A percentile compares a stretch with the other conserved stretches of the same genome.
Conservation (phyloP, 2,329 filamentous ascomycete genomes). For the Dissoconium aciculare region DNA sequence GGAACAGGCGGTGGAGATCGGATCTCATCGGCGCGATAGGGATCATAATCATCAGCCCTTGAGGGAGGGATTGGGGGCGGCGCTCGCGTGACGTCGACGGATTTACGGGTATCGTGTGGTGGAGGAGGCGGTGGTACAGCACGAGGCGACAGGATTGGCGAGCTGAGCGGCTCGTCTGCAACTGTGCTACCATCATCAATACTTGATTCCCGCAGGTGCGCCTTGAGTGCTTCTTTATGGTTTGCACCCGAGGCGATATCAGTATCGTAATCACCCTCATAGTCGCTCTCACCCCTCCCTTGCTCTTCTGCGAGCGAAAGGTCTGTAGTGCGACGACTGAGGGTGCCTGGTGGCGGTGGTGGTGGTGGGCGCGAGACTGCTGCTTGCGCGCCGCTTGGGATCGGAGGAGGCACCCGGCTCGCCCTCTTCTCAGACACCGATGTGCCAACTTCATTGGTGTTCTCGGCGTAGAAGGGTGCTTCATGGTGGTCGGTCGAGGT, state of each 20-base stretch:
- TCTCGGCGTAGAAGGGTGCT: conserved; percentile 21
- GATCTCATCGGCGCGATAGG: conserved; percentile 36
- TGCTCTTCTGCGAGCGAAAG: conserved; percentile 36
- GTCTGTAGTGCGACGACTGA: conserved; percentile 23
- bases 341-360: conserved; percentile 28
- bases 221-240: conserved; percentile 82
- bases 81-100: conserved; percentile 54
- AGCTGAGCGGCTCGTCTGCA: conserved; percentile 40
- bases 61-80: conserved; percentile 50
- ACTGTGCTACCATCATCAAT: conserved; percentile 47
- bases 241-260: conserved; percentile 90
- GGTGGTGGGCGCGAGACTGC: conserved; percentile 33
- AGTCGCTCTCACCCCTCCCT: conserved; percentile 75
- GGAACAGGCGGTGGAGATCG: conserved; percentile 20
- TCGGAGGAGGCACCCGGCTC: conserved; percentile 24
- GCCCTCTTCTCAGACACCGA: conserved; percentile 22
- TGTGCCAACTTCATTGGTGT: background rate
- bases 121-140: conserved; percentile 43
- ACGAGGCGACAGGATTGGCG: conserved; percentile 23
- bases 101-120: conserved; percentile 39
- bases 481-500: conserved; percentile 24
- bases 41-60: conserved; percentile 50
- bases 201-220: conserved; percentile 63
- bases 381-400: conserved; percentile 25
- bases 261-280: conserved; percentile 95